Percentiles rank a stretch among this genome's conserved stretches.
Evolutionary conservation across 331 rosid species (phyloP).

Genomic region (Acacia pycnantha): DNA sequence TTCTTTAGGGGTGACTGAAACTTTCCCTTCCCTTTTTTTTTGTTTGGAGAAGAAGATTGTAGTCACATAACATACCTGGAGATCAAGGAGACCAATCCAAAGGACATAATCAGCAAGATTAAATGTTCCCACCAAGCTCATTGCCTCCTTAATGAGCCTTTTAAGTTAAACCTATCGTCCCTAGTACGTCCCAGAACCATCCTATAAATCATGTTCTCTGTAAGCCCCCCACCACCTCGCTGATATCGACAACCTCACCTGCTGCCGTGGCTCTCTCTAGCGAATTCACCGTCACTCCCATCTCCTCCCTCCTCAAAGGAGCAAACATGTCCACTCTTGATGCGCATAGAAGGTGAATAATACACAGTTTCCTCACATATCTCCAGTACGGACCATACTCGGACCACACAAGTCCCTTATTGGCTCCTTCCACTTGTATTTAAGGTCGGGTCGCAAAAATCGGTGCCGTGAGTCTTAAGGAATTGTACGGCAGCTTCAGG

Average conservation of each 20-base stretch:
- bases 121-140: neutral
- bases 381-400: constrained; percentile 47
- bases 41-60: too few species aligned
- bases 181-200: too few species aligned
- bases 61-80: neutral
- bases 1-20: too few species aligned
- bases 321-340: constrained; percentile 31
- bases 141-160: neutral
- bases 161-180: constrained; percentile 11
- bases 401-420: constrained; percentile 7
- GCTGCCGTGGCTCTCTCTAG: neutral
- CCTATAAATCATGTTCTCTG: neutral
- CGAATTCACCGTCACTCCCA: constrained; percentile 17
- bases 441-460: neutral
- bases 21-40: too few species aligned
- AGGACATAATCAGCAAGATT: constrained; percentile 28
- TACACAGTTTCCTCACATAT: constrained; percentile 37
- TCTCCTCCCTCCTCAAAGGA: constrained; percentile 27
- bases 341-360: constrained; percentile 19
- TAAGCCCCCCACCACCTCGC: neutral
- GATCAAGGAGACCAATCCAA: constrained; percentile 4
- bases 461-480: neutral
- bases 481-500: neutral
- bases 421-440: neutral
- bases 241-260: constrained; percentile 23